phyloP scores from a whole-genome alignment of 768 basidiomycete species.

The Termitomyces titanicus region DNA sequence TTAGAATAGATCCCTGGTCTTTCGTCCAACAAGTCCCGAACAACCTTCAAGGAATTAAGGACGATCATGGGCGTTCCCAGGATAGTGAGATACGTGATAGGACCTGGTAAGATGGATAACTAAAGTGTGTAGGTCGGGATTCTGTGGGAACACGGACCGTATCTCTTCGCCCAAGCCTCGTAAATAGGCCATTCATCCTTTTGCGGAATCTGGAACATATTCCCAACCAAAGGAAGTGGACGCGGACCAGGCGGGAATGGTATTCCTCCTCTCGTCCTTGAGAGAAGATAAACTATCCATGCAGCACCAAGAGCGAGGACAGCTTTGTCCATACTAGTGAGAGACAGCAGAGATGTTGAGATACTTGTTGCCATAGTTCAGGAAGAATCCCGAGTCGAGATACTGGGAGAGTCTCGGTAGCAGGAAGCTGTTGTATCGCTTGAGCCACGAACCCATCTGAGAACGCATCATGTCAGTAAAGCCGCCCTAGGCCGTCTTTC shows the following conservation, averaged over 20 bases:
- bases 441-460: too few relatives aligned
- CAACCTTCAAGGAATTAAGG: slow-evolving; percentile 16
- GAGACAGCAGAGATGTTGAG: not conserved
- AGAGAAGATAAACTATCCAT: slow-evolving; percentile 8
- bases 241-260: slow-evolving; percentile 17
- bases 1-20: slow-evolving; percentile 18
- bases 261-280: slow-evolving; percentile 5
- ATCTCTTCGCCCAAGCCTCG: slow-evolving; percentile 18
- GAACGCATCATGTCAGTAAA: too few relatives aligned
- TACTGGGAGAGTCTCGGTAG: too few relatives aligned
- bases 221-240: slow-evolving; percentile 18
- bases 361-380: not conserved
- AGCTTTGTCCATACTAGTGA: slow-evolving; percentile 1
- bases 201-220: slow-evolving; percentile 22
- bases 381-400: not conserved
- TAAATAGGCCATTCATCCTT: slow-evolving; percentile 19
- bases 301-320: slow-evolving; percentile 1
- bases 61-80: slow-evolving; percentile 19
- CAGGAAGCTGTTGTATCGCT: not conserved
- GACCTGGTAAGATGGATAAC: slow-evolving; percentile 7
- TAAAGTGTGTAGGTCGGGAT: not conserved
- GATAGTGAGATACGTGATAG: slow-evolving; percentile 17
- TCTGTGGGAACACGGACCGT: slow-evolving; percentile 8
- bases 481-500: too few relatives aligned
- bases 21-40: slow-evolving; percentile 13